Evolutionary conservation across 495 filamentous ascomycete species (phyloP).

Genomic region (Parathielavia hyrcaniae): DNA sequence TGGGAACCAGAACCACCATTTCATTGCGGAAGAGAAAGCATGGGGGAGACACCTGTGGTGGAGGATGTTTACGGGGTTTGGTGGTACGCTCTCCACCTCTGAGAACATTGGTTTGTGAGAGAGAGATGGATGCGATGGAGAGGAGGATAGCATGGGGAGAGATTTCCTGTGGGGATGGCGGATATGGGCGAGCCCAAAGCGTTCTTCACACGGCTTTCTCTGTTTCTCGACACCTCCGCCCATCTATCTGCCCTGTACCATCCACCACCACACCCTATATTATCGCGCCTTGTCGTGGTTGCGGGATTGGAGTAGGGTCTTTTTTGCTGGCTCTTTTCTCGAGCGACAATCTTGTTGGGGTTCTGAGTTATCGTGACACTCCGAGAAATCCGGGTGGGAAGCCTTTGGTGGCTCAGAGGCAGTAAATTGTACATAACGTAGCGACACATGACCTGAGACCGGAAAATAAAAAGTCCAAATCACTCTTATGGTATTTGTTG

Average conservation of each 20-base stretch:
- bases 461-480: constrained; percentile 12
- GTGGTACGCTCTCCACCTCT: constrained; percentile 10
- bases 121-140: background rate
- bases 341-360: background rate
- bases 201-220: background rate
- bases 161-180: background rate
- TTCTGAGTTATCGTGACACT: background rate
- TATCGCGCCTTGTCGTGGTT: constrained; percentile 2
- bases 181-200: background rate
- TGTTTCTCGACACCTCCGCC: background rate
- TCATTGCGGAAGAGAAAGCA: background rate
- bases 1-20: background rate
- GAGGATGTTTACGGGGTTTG: constrained; percentile 6
- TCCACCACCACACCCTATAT: background rate
- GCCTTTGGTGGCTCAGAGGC: background rate
- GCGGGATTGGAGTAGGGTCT: background rate
- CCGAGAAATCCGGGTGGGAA: background rate
- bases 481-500: background rate
- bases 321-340: background rate
- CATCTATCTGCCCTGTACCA: constrained; percentile 13
- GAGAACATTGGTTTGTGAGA: background rate
- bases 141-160: constrained; percentile 5
- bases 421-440: constrained; percentile 1
- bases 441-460: background rate
- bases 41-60: constrained; percentile 1